Base-by-base conservation (phyloP, 2,329 filamentous ascomycete genomes). In the Colletotrichum tofieldiae region DNA sequence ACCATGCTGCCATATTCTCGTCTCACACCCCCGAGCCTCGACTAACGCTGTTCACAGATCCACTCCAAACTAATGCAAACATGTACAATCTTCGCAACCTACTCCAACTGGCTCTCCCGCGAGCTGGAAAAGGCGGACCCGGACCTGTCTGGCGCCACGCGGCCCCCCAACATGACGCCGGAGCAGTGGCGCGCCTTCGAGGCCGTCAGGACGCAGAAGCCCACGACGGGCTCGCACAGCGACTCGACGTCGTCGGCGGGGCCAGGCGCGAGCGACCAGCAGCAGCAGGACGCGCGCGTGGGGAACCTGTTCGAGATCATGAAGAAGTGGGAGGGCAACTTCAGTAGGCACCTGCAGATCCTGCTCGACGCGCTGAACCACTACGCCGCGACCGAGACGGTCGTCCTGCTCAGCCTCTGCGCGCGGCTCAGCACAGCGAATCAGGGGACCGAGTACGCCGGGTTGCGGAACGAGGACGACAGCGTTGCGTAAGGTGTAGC, bases 31-130 rank as follows among this genome's bases (percentile, higher is more conserved):
- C 5, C 20, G 32, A 47, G 67, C 23, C 29, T 18, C 43, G 5
- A 39, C 77, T 80, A 61, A 80, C 75, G 45, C 39, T 12, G 37
- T 29, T 9, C 35, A 1, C 69, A 98, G 96, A 97, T 99, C 79
- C 96, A 98, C 84, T 96, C 95, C 71, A 98, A 98, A 81, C 90
- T 99, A 60, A 96, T 98, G 91, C 94, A 95, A 76, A 98, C 96
- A 49, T 98, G 96, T 86, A 95, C 93, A 73, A 92, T 97, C 86
- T 99, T 98, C 82, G 94, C 95, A 62, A 91, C 93, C 68, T 98
- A 97, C 84, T 97, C 95, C 39, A 92, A 93, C 75, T 95, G 93
- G 80, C 89, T 98, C 51, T 93, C 94, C 14, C 92, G 94, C 74
- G 94, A 96, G 78, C 90, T 99, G 70, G 91, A 94, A 77, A 93